Base-by-base conservation (phyloP, 2,329 filamentous ascomycete genomes). In the Fusarium sp. region DNA sequence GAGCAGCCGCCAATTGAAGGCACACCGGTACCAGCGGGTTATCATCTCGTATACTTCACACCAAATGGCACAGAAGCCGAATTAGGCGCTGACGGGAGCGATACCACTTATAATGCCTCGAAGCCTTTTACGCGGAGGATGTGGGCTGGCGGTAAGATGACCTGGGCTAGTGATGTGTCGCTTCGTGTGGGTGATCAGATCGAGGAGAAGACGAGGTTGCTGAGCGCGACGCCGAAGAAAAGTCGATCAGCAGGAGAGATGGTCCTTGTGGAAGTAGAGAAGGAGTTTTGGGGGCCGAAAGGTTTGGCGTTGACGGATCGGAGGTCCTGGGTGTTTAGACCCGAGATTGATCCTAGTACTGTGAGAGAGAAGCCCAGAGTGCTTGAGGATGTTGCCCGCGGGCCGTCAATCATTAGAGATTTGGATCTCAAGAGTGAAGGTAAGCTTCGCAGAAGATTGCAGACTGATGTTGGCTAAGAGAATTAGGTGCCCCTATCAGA, bases 21-120 rank as follows among this genome's bases (percentile, higher is more conserved):
- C 13, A 89, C 88, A 1, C 85, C 85, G 0, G 69, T 92, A 3
- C 90, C 90, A 0, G 85, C 88, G 0, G 90, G 88, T 4, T 90
- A 91, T 71, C 90, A 92, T 75, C 83, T 92, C 1, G 87, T 86
- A 0, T 92, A 92, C 78, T 92, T 92, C 77, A 91, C 90, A 0
- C 89, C 90, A 0, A 82, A 82, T 0, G 87, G 87, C 9, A 69
- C 88, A 0, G 90, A 92, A 75, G 69, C 77, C 2, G 84, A 88
- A 12, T 84, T 92, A 1, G 90, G 90, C 0, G 69, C 78, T 0
- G 90, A 93, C 78, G 91, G 91, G 20, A 90, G 88, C 0, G 90
- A 92, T 80, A 81, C 78, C 2, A 87, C 87, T 0, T 92, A 89
- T 78, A 92, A 91, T 73, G 87, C 90, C 0, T 85, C 88, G 0